Conservation (phyloP, 2,329 filamentous ascomycete genomes). For the Diaporthe ampelina region DNA sequence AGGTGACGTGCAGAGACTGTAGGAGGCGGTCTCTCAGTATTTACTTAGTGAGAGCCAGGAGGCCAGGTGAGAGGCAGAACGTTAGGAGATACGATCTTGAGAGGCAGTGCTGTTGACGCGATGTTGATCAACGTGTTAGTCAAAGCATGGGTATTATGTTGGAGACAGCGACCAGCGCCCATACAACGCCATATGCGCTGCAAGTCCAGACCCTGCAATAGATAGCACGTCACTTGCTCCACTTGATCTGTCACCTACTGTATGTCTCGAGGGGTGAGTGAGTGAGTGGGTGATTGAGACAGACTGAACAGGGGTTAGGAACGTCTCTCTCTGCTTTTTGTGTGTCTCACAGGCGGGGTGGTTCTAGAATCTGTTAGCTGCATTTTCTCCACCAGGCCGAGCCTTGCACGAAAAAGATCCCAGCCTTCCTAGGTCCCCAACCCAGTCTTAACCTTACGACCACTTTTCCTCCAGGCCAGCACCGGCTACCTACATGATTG, state of each 20-base stretch:
- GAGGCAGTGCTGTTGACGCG: background rate
- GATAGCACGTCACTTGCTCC: background rate
- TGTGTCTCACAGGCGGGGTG: constrained; percentile 17
- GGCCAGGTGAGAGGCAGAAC: no score
- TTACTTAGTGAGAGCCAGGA: no score
- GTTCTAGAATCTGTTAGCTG: constrained; percentile 21
- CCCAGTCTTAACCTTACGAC: constrained; percentile 7
- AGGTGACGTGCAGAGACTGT: background rate
- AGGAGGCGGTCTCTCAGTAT: no score
- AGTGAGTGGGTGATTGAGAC: background rate
- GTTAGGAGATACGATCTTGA: no score
- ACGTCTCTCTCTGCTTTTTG: background rate
- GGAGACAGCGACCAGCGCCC: background rate
- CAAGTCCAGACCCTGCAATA: background rate
- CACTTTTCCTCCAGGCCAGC: constrained; percentile 30
- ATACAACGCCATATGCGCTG: background rate
- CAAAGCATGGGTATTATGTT: background rate
- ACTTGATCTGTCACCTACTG: background rate
- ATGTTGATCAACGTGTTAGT: background rate
- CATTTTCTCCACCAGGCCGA: constrained; percentile 27
- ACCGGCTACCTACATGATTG: constrained; percentile 15
- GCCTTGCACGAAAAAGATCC: constrained; percentile 34
- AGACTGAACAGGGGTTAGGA: background rate
- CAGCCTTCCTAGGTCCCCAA: constrained; percentile 15
- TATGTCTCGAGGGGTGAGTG: background rate